Conservation (phyloP, 2,329 filamentous ascomycete genomes). For the Geosmithia morbida region DNA sequence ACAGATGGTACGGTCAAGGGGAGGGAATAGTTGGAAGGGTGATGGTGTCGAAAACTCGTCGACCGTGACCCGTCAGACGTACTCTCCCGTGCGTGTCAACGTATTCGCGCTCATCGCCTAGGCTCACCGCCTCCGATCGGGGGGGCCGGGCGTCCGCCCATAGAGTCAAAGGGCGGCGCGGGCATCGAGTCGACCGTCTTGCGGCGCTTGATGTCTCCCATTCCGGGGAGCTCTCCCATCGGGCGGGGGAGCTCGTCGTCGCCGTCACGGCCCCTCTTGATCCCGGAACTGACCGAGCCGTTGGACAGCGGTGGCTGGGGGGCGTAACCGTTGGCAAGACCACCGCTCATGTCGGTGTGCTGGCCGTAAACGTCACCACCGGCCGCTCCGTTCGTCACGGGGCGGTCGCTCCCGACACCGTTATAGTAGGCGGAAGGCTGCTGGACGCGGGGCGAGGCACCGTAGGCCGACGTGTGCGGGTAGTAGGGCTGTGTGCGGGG, state of each 20-base stretch:
- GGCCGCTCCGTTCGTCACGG: conserved; percentile 44
- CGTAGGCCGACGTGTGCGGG: conserved; percentile 52
- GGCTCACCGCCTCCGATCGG: neutral
- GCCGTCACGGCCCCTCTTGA: conserved; percentile 40
- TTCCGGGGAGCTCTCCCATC: conserved; percentile 37
- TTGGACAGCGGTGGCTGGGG: conserved; percentile 51
- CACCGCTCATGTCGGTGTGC: conserved; percentile 41
- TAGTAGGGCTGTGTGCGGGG: conserved; percentile 62
- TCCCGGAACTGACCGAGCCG: conserved; percentile 27
- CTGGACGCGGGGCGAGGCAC: conserved; percentile 58
- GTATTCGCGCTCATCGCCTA: neutral
- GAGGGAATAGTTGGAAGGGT: neutral
- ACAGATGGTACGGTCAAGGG: too few relatives aligned
- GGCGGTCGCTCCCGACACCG: conserved; percentile 71
- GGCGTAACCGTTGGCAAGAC: conserved; percentile 49
- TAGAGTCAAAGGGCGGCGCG: conserved; percentile 29
- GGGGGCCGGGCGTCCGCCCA: conserved; percentile 2
- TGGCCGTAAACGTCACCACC: conserved; percentile 54
- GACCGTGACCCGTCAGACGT: neutral
- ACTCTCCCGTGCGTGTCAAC: neutral
- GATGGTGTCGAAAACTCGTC: conserved; percentile 2
- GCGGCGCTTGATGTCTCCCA: conserved; percentile 56
- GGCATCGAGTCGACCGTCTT: conserved; percentile 57
- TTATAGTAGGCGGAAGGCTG: conserved; percentile 58
- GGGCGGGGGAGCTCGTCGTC: conserved; percentile 46